Evolutionary conservation across 805 yeast species (phyloP).

Genomic region (Suhomyces pyralidae): DNA sequence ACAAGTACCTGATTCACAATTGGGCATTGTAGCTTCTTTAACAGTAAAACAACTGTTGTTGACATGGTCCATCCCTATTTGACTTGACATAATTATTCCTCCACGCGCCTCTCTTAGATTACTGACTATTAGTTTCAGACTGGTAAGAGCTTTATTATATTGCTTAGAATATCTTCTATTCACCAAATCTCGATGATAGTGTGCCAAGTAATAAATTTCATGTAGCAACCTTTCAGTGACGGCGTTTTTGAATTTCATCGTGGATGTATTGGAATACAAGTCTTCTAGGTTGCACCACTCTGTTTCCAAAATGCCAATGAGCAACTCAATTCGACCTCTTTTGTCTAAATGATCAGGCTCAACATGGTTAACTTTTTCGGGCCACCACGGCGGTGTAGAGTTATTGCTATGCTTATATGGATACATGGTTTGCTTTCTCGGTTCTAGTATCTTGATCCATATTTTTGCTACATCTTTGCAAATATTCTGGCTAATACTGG

Average conservation of each 20-base stretch:
- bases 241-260: not conserved
- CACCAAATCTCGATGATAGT: conserved; percentile 17
- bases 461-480: conserved; percentile 64
- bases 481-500: conserved; percentile 19
- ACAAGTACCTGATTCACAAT: not conserved
- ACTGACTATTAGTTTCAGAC: not conserved
- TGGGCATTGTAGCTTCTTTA: not conserved
- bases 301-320: conserved; percentile 39
- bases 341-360: conserved; percentile 75
- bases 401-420: conserved; percentile 58
- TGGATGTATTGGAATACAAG: conserved; percentile 10
- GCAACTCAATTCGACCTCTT: conserved; percentile 49
- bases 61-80: not conserved
- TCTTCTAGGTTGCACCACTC: conserved; percentile 11
- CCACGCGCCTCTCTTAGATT: not conserved
- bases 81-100: not conserved
- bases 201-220: conserved; percentile 25
- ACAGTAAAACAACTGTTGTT: not conserved
- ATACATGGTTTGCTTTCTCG: conserved; percentile 57
- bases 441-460: conserved; percentile 67
- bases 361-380: conserved; percentile 50
- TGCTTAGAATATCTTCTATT: not conserved
- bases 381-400: conserved; percentile 73
- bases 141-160: not conserved
- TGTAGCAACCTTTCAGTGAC: conserved; percentile 13